These are phyloP conservation scores for Microbotryomycetes sp. DNA, from an alignment of 1,284 basidiomycete genomes.

Conservation along the genomic window DNA sequence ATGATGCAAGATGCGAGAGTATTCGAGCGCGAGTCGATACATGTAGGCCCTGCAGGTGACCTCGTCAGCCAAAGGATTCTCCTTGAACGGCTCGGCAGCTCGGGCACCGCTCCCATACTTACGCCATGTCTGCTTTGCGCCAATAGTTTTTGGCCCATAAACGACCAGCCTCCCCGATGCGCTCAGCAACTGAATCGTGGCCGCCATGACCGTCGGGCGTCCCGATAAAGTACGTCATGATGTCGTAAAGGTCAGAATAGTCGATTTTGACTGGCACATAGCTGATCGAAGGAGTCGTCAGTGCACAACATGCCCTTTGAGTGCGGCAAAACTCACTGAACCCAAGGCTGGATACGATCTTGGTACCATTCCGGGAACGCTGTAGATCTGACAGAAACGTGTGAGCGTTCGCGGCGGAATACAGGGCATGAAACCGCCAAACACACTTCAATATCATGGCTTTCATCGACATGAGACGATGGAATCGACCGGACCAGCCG, in stretches of 20 bases:
- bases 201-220: conserved; percentile 43
- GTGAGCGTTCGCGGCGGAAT: not conserved
- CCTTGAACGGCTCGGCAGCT: not conserved
- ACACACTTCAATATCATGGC: conserved; percentile 46
- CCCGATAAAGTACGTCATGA: conserved; percentile 46
- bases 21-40: conserved; percentile 34
- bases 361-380: conserved; percentile 44
- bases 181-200: conserved; percentile 52
- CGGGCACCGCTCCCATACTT: not conserved
- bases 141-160: conserved; percentile 57
- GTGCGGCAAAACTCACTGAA: conserved; percentile 28
- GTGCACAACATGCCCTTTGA: not conserved
- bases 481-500: conserved; percentile 42
- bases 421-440: conserved; percentile 42
- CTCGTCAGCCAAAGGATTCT: not conserved
- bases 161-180: conserved; percentile 53
- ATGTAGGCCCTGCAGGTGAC: conserved; percentile 29
- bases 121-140: conserved; percentile 57
- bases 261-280: conserved; percentile 46
- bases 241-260: conserved; percentile 47
- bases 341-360: conserved; percentile 43
- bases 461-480: conserved; percentile 44
- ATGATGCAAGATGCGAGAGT: conserved; percentile 18
- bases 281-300: conserved; percentile 16
- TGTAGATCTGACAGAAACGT: conserved; percentile 6